Base-by-base conservation (phyloP, 768 basidiomycete genomes). In the Kwoniella heveanensis region DNA sequence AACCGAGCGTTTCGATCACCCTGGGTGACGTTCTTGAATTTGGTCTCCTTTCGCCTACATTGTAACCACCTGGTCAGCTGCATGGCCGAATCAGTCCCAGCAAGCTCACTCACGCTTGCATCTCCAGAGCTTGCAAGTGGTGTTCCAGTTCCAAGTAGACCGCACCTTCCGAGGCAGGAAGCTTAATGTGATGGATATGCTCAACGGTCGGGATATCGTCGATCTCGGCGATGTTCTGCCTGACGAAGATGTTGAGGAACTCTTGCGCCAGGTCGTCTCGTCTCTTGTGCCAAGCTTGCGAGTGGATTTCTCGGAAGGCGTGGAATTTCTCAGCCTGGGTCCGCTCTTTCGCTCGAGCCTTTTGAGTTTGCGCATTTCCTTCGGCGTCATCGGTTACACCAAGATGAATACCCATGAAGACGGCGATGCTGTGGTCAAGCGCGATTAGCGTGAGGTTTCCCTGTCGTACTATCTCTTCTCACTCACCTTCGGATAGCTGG, bases 121-220 rank as follows among this genome's bases (percentile, higher is more conserved):
- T 93, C 65, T 96, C 93, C 30, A 95, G 82, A 21, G 93, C 91
- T 44, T 89, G 88, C 30, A 97, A 82, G 73, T 95, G 90, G 68
- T 97, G 94, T 68, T 95, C 92, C 9, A 97, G 85, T 74, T 97
- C 94, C 30, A 94, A 84, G 78, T 97, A 96, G 66, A 97, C 92
- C 0, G 92, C 91, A 8, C 90, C 89, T 79, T 96, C 94, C 0
- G 94, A 91, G 6, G 93, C 92, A 13, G 94, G 93, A 9, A 95
- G 86, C 19, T 74, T 73, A 47, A 95, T 86, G 26, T 83, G 82
- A 68, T 87, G 83, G 27, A 87, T 80, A 60, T 88, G 82, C 63
- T 84, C 85, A 0, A 84, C 84, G 81, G 87, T 91, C 1, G 90
- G 89, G 60, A 97, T 97, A 80, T 97, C 94, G 64, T 93, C 92